Base-by-base conservation (phyloP, 23 red algal species). In the Gracilaria caudata region DNA sequence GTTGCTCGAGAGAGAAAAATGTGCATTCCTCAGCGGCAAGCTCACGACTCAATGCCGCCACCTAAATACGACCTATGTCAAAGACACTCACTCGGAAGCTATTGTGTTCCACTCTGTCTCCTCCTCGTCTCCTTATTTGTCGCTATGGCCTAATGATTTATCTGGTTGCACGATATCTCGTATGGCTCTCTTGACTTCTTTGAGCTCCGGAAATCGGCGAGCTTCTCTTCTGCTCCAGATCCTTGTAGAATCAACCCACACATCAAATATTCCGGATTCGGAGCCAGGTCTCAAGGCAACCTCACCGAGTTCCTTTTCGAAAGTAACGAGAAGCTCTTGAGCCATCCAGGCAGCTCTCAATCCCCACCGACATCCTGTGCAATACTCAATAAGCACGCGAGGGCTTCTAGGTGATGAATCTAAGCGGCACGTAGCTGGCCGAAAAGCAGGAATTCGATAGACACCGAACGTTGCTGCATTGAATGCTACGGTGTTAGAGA, bases 351-450 rank as follows among this genome's bases (percentile, higher is more conserved):
- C 73, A 17, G 92, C 92, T 13, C 92, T 20, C 45, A 94, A 55
- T 38, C 84, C 85, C 92, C 92, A 94, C 13, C 92, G 92, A 58
- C 92, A 94, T 20, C 92, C 92, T 10, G 83, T 86, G 72, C 92
- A 94, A 51, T 94, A 94, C 34, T 94, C 92, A 30, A 94, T 89
- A 8, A 79, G n/a, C 6, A 93, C 81, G 1, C 90, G 65, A 16
- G 90, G 89, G 14, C 51, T 80, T 25, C 61, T 80, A 3, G 77
- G 77, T 4, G 77, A 47, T 46, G 70, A 75, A 26, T 47, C 70
- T 40, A 75, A 47, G 12, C 10, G 28, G 40, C 70, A 75, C 47
- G 49, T 34, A 16, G 43, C 37, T 47, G 70, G 33, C 14, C 25
- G 70, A 75, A 29, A 46, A 12, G 21, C 7, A 43, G 10, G 7